Evolutionary conservation across 2,329 filamentous ascomycete genomes (phyloP).

Genomic region (Fusarium gaditjirri): DNA sequence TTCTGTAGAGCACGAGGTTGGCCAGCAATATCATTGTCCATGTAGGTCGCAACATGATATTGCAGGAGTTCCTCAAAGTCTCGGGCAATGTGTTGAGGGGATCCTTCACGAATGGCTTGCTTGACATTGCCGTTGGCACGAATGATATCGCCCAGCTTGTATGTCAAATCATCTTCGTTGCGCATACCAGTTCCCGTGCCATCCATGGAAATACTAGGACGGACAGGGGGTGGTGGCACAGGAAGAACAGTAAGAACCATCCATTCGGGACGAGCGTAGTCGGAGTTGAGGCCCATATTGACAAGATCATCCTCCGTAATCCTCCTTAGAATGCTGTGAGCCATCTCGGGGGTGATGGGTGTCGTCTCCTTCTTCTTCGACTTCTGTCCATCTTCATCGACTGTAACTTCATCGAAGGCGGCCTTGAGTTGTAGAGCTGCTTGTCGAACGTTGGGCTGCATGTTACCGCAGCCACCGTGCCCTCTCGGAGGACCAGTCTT

Average conservation of each 20-base stretch:
- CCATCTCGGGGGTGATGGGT: conserved; percentile 83
- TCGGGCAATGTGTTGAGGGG: conserved; percentile 87
- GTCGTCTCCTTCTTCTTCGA: conserved; percentile 80
- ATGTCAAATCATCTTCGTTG: conserved; percentile 98
- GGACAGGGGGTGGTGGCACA: conserved; percentile 93
- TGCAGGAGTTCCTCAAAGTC: conserved; percentile 94
- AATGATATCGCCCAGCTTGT: conserved; percentile 98
- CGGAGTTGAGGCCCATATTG: conserved; percentile 90
- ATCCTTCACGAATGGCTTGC: conserved; percentile 89
- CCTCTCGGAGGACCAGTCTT: conserved; percentile 63
- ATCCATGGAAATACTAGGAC: conserved; percentile 97
- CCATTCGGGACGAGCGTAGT: conserved; percentile 98
- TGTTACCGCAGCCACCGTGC: conserved; percentile 94
- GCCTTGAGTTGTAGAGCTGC: conserved; percentile 85
- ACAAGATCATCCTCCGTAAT: conserved; percentile 84
- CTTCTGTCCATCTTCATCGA: conserved; percentile 74
- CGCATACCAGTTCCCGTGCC: conserved; percentile 91
- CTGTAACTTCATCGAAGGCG: conserved; percentile 74
- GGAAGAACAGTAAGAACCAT: conserved; percentile 96
- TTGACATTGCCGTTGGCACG: conserved; percentile 96
- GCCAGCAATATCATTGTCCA: conserved; percentile 99
- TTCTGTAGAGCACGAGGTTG: conserved; percentile 96
- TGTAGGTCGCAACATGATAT: conserved; percentile 98
- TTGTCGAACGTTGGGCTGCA: conserved; percentile 87
- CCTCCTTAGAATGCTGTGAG: conserved; percentile 85